Base-by-base conservation (phyloP, 352 stramenopile species). In the Pythium utonaiense region DNA sequence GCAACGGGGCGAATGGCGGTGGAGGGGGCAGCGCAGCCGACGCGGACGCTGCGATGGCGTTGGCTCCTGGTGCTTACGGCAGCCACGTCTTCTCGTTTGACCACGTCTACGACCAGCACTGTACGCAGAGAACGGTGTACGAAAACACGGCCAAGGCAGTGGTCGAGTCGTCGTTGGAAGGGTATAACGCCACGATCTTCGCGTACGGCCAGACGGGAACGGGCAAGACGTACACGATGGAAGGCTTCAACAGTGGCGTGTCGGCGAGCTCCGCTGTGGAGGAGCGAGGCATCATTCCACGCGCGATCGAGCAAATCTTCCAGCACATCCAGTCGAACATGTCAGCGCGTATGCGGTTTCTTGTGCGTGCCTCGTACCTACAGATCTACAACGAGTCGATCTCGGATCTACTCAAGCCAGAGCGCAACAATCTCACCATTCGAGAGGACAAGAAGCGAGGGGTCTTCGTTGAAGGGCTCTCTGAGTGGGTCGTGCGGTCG, bases 171-270 rank as follows among this genome's bases (percentile, higher is more conserved):
- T 96, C 81, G 19, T 77, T 98, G 3, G 88, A 97, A 76, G 89
- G 89, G 7, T 97, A 96, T 75, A 92, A 97, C 63, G 89, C 91
- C 9, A 96, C 88, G 19, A 94, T 97, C 49, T 96, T 97, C 45
- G 86, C 86, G 14, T 97, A 96, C 60, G 89, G 89, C 2, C 89
- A 96, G 67, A 97, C 89, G 0, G 93, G 93, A 50, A 96, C 80
- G 3, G 93, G 93, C 45, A 98, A 98, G 65, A 98, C 93, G 31
- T 96, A 96, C 74, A 98, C 97, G 1, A 99, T 99, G 97, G 95
- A 98, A 65, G 97, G 97, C 2, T 93, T 93, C 69, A 92, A 91
- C 68, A 86, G 71, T 55, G 69, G 96, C 69, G 40, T 47, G 40
- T 83, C 96, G 62, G 72, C 88, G 63, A 76, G 48, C 21, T 64